These are phyloP conservation scores for Aspergillus fructus DNA, from an alignment of 2,329 filamentous ascomycete genomes.

Conservation along the genomic window DNA sequence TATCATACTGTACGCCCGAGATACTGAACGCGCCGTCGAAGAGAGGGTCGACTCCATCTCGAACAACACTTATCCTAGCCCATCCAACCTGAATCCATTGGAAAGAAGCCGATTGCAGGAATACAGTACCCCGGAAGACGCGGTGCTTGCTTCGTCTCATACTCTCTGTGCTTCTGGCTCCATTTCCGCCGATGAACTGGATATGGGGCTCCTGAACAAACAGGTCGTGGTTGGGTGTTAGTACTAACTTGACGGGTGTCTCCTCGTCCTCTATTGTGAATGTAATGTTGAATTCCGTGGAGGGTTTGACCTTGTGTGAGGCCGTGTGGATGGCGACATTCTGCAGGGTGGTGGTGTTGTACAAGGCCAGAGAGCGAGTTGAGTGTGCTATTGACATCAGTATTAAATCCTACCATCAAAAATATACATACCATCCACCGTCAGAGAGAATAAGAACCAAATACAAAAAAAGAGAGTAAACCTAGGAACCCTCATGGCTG, in stretches of 20 bases:
- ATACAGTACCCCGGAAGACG: constrained; percentile 6
- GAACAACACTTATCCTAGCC: constrained; percentile 13
- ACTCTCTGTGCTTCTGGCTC: neutral
- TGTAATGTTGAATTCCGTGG: neutral
- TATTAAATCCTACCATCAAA: neutral
- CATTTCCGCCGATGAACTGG: constrained; percentile 4
- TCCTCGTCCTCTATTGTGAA: neutral
- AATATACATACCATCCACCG: neutral
- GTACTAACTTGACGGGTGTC: neutral
- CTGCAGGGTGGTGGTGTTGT: neutral
- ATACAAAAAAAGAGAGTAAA: neutral
- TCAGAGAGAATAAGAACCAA: neutral
- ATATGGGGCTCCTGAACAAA: constrained; percentile 6
- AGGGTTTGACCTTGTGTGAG: neutral
- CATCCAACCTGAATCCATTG: constrained; percentile 9
- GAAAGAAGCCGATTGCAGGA: neutral
- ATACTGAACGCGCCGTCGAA: constrained; percentile 14
- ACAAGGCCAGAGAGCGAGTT: neutral
- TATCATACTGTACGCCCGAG: constrained; percentile 1
- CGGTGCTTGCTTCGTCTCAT: neutral
- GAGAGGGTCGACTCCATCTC: constrained; percentile 8
- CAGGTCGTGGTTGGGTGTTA: constrained; percentile 15
- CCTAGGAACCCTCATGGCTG: neutral
- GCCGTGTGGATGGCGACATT: constrained; percentile 3
- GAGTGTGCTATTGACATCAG: constrained; percentile 1